phyloP scores from a whole-genome alignment of 176 grass and related monocot genomes.

The Aegilops sharonensis region DNA sequence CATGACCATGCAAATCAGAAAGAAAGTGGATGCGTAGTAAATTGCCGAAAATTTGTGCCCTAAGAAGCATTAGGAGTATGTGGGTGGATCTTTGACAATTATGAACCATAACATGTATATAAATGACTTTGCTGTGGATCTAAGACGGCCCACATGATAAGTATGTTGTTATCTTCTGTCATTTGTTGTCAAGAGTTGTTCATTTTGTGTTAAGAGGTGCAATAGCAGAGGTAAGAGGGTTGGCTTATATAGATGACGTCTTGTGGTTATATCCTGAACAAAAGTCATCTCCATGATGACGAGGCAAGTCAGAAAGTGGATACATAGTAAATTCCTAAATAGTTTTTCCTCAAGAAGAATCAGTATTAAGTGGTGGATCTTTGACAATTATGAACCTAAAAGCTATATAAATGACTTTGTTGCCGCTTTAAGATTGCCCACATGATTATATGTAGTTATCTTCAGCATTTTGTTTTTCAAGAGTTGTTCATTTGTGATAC shows the following conservation, averaged over 20 bases:
- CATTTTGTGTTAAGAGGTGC: neutral
- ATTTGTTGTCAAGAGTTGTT: neutral
- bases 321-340: neutral
- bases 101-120: neutral
- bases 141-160: neutral
- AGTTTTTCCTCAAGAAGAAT: neutral
- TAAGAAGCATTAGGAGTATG: neutral
- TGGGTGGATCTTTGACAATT: neutral
- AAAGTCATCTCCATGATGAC: neutral
- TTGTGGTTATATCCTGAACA: neutral
- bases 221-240: too few species aligned
- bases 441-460: neutral
- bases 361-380: neutral
- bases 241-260: neutral
- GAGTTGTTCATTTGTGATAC: neutral
- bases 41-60: neutral
- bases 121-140: neutral
- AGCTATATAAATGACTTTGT: neutral
- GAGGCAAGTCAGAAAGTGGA: neutral
- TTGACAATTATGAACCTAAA: neutral
- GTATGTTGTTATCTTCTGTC: neutral
- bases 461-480: neutral
- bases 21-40: neutral
- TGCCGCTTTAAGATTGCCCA: neutral
- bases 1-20: neutral